Percentiles rank a stretch among this genome's conserved stretches.
Evolutionary conservation across 2,329 filamentous ascomycete species (phyloP).

Genomic region (Fusarium mundagurra): DNA sequence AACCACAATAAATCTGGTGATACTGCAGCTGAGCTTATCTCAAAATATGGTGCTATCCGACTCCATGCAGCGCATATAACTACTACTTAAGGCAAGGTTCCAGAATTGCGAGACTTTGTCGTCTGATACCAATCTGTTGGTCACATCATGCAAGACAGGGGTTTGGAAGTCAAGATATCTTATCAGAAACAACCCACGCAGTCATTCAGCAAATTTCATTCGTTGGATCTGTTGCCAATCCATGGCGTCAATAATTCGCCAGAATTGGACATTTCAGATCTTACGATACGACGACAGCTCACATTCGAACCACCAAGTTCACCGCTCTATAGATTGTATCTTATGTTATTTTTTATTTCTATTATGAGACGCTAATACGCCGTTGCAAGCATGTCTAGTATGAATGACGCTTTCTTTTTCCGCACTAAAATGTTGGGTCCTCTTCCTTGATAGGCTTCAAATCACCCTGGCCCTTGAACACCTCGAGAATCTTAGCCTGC

Average conservation of each 20-base stretch:
- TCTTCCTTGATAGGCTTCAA: constrained; percentile 55
- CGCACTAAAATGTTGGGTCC: constrained; percentile 19
- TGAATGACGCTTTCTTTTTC: background rate
- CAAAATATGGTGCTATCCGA: background rate
- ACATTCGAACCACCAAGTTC: too few relatives aligned
- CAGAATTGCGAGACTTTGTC: background rate
- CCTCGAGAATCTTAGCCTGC: constrained; percentile 61
- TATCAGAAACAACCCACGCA: background rate
- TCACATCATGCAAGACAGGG: background rate
- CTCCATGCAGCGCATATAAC: background rate
- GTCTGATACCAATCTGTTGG: background rate
- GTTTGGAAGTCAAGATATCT: background rate
- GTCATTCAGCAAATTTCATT: background rate
- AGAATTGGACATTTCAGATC: background rate
- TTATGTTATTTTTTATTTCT: too few relatives aligned
- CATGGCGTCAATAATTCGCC: too few relatives aligned
- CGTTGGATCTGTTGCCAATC: too few relatives aligned
- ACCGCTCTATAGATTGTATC: rapidly evolving
- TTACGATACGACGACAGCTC: background rate
- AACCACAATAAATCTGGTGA: background rate
- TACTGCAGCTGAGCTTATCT: background rate
- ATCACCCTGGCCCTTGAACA: constrained; percentile 59
- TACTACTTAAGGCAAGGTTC: background rate
- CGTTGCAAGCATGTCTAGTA: too few relatives aligned
- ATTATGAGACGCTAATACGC: too few relatives aligned